Conservation (phyloP, 2,329 filamentous ascomycete species). For the Curvularia lunata region DNA sequence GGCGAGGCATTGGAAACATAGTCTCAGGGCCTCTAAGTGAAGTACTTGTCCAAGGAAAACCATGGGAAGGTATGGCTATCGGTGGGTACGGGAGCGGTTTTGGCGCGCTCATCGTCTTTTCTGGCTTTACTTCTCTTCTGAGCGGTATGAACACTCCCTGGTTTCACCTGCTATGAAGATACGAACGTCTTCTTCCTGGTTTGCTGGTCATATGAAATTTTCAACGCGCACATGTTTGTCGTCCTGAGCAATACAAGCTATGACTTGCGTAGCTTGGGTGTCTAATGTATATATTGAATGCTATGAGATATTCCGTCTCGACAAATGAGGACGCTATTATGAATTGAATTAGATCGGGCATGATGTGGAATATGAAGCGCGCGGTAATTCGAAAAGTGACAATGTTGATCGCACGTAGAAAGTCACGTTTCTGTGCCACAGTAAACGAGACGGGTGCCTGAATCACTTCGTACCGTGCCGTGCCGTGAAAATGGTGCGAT, state of each 20-base stretch:
- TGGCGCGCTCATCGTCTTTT: slow-evolving; percentile 50
- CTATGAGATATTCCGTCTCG: not conserved
- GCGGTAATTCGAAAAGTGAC: no score
- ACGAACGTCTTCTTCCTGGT: not conserved
- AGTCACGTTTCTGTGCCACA: not conserved
- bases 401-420: not conserved
- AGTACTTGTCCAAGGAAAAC: slow-evolving; percentile 37
- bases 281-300: not conserved
- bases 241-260: not conserved
- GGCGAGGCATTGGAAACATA: slow-evolving; percentile 56
- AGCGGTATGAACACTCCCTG: slow-evolving; percentile 9
- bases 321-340: not conserved
- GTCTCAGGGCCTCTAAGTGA: slow-evolving; percentile 59
- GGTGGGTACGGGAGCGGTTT: slow-evolving; percentile 50
- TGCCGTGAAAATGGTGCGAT: not conserved
- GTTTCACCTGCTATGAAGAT: not conserved
- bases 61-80: slow-evolving; percentile 25
- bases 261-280: not conserved
- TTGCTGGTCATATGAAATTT: not conserved
- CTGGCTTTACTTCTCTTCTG: slow-evolving; percentile 44
- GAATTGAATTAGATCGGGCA: not conserved
- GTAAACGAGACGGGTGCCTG: not conserved
- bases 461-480: not conserved
- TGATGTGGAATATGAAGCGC: no score
- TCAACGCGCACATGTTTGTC: not conserved